A percentile compares a stretch with the other conserved stretches of the same genome.
Conservation (phyloP, 805 yeast species). For the Schwanniomyces sp. region DNA sequence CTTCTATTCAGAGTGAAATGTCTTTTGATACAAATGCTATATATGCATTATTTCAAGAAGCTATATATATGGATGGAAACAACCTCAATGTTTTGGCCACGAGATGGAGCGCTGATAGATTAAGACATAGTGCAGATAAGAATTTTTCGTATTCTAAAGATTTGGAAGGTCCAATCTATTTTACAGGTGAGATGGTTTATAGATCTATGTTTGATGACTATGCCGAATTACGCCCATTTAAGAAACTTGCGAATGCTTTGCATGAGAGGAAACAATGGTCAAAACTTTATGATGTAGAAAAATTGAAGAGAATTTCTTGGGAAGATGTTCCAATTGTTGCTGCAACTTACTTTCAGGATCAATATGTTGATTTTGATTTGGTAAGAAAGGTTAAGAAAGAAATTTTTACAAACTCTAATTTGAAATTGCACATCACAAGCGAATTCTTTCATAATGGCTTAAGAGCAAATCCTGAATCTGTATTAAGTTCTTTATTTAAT, state of each 20-base stretch:
- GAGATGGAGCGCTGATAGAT: conserved; percentile 51
- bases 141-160: conserved; percentile 20
- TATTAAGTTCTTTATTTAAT: conserved; percentile 39
- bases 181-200: conserved; percentile 59
- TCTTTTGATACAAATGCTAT: conserved; percentile 55
- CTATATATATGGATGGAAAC: conserved; percentile 52
- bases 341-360: conserved; percentile 49
- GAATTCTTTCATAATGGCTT: conserved; percentile 54
- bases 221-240: conserved; percentile 39
- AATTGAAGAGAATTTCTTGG: conserved; percentile 27
- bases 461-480: conserved; percentile 38
- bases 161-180: conserved; percentile 29
- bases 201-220: conserved; percentile 52
- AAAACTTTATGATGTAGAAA: conserved; percentile 31
- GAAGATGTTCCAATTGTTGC: conserved; percentile 47
- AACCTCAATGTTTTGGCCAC: conserved; percentile 14
- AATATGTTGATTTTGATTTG: conserved; percentile 50
- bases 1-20: conserved; percentile 26
- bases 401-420: conserved; percentile 31
- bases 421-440: conserved; percentile 44
- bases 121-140: conserved; percentile 22
- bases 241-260: conserved; percentile 38
- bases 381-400: conserved; percentile 34
- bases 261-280: conserved; percentile 37
- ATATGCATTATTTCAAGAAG: conserved; percentile 58